phyloP scores from a whole-genome alignment of 2,329 filamentous ascomycete genomes.

The Fusarium beomiforme region DNA sequence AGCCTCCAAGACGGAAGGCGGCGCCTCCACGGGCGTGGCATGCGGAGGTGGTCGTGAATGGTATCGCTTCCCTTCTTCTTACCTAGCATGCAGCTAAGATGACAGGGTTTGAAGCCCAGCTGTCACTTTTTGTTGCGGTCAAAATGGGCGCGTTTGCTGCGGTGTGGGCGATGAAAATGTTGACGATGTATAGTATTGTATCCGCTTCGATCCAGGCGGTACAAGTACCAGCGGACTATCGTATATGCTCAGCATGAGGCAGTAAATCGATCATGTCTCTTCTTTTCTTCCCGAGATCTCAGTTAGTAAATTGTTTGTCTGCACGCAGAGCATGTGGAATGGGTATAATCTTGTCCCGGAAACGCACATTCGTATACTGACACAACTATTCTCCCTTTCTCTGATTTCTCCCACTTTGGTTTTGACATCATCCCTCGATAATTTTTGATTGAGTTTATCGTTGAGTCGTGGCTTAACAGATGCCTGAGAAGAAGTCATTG shows the following conservation, averaged over 20 bases:
- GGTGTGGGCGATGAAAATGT: slow-evolving; percentile 1
- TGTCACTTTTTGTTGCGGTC: not conserved
- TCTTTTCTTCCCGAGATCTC: not conserved
- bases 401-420: not conserved
- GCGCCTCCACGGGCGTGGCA: slow-evolving; percentile 21
- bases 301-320: not conserved
- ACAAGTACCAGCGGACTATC: not conserved
- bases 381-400: slow-evolving; percentile 4
- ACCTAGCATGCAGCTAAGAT: not conserved
- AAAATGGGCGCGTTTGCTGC: not conserved
- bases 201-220: not conserved
- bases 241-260: not conserved
- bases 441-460: not conserved
- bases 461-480: not conserved
- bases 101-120: not conserved
- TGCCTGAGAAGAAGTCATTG: not conserved
- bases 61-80: slow-evolving; percentile 20
- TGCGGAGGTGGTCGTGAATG: slow-evolving; percentile 1
- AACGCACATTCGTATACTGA: slow-evolving; percentile 22
- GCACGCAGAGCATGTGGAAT: slow-evolving; percentile 17
- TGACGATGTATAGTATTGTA: not conserved
- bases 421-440: not conserved
- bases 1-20: slow-evolving; percentile 11
- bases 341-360: not conserved
- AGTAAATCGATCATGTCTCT: not conserved